Conservation (phyloP, 78 protist species). For the Monocercomonoides exilis region DNA sequence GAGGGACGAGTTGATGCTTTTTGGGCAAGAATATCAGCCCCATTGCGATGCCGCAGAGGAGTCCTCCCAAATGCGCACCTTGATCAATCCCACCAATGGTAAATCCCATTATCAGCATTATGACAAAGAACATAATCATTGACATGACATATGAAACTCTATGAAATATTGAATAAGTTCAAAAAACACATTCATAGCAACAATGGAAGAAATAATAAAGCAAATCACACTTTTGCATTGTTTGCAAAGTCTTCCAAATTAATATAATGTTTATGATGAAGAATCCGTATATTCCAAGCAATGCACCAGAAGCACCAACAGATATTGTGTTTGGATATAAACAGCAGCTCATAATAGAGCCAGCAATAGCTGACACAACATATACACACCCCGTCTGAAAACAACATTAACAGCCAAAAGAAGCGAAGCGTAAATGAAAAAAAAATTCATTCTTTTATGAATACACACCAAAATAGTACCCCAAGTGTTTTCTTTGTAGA, state of each 20-base stretch:
- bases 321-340: neutral
- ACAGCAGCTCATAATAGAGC: neutral
- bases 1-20: too few species aligned
- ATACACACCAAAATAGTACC: too few species aligned
- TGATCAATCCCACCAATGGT: neutral
- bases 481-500: neutral
- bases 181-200: too few species aligned
- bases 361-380: neutral
- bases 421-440: neutral
- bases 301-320: neutral
- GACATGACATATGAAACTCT: neutral
- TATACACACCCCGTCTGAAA: neutral
- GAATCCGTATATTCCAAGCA: neutral
- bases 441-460: neutral
- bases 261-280: neutral
- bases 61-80: neutral
- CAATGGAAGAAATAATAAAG: too few species aligned
- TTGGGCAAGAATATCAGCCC: neutral
- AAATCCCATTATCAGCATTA: neutral
- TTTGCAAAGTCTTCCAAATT: neutral
- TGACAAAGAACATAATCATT: neutral
- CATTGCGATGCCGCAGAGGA: neutral
- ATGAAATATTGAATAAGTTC: neutral
- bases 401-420: neutral
- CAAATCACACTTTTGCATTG: neutral